Evolutionary conservation across 2,329 filamentous ascomycete species (phyloP), one percentile per base, ranked within the genome.

Genomic region (Fusarium pseudonygamai): DNA sequence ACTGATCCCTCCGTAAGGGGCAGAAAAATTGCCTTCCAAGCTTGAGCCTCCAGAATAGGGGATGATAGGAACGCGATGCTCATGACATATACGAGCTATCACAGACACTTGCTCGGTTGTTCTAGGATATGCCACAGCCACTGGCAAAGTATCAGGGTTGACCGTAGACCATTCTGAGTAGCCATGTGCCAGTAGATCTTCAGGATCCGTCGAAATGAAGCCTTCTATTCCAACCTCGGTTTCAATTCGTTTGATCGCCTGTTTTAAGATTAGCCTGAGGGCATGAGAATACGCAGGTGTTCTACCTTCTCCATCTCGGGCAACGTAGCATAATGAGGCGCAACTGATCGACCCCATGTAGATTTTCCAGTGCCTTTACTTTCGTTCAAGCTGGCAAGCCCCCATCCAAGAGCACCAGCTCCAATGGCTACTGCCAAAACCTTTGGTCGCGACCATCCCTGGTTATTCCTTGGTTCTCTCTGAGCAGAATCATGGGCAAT

Each of bases 1-100:
- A 74, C 93, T 96, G 79, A 98, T 89, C 18, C 95, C 95, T 18
- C 95, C 95, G 78, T 92, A 93, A 0, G 94, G 94, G 20, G 95
- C 93, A 1, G 93, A 93, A 81, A 97, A 97, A 80, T 97, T 96
- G 20, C 93, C 95, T 81, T 98, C 95, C 1, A 98, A 85, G 74
- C 93, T 96, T 0, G 93, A 93, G 20, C 95, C 95, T 6, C 94
- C 95, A 2, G 93, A 96, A 79, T 93, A 97, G 0, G 94, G 92
- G 67, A 96, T 93, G 84, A 97, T 93, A 3, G 95, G 95, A 60
- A 97, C 89, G 22, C 88, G 91, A 81, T 95, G 92, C 80, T 92
- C 92, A 83, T 93, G 87, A 83, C 95, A 97, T 61, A 95, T 86
- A 72, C 91, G 86, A 5, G 88, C 88, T 67, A 92, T 89, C 42